Percentiles rank a stretch among this genome's conserved stretches.
Evolutionary conservation across 2,329 filamentous ascomycete species (phyloP).

Genomic region (Lithohypha guttulata): DNA sequence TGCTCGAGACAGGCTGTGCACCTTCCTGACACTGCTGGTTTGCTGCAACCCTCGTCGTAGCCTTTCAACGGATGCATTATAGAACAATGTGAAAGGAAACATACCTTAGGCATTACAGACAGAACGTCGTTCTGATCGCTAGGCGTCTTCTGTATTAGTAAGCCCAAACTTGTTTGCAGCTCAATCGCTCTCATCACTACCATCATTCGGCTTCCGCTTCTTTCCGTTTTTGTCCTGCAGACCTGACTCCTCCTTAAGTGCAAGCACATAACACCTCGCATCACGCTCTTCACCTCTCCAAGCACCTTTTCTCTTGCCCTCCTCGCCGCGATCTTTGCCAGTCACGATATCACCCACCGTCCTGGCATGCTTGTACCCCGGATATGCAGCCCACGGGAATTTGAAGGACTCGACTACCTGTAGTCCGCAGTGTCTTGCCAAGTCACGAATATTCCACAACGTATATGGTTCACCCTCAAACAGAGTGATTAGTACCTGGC

Average conservation of each 20-base stretch:
- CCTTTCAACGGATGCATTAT: too few relatives aligned
- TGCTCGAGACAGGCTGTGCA: too few relatives aligned
- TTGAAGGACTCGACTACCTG: constrained; percentile 37
- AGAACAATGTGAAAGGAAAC: too few relatives aligned
- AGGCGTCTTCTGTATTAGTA: too few relatives aligned
- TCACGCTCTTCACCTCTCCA: constrained; percentile 40
- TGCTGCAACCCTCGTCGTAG: too few relatives aligned
- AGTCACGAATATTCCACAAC: constrained; percentile 84
- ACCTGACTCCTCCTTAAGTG: constrained; percentile 28
- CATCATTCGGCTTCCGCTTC: constrained; percentile 25
- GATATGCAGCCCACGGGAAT: constrained; percentile 38
- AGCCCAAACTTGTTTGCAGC: too few relatives aligned
- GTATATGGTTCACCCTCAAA: constrained; percentile 94
- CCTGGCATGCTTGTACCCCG: constrained; percentile 37
- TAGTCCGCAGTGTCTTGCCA: constrained; percentile 59
- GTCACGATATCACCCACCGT: constrained; percentile 36
- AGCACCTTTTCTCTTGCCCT: constrained; percentile 27
- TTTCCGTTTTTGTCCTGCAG: constrained; percentile 23
- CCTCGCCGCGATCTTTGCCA: constrained; percentile 24
- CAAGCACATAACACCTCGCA: constrained; percentile 37
- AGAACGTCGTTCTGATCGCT: too few relatives aligned
- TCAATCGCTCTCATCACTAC: constrained; percentile 26
- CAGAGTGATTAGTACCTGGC: constrained; percentile 65
- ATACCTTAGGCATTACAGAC: too few relatives aligned
- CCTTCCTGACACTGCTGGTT: too few relatives aligned